Evolutionary conservation across 176 grass and related monocot genomes (phyloP).

Genomic region (Cenchrus purpureus): DNA sequence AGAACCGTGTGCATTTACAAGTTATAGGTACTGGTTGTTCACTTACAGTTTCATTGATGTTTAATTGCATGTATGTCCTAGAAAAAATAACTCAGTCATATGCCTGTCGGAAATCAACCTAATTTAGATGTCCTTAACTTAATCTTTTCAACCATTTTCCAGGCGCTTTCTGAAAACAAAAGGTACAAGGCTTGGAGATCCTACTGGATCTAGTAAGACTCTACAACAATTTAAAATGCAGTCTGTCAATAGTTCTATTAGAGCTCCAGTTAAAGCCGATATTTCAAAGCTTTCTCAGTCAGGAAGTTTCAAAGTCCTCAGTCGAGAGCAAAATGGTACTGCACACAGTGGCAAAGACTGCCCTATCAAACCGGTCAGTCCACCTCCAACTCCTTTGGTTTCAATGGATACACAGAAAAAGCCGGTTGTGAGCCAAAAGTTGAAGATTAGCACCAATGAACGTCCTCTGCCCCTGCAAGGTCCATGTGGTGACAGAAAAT

Average conservation of each 20-base stretch:
- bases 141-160: conserved; percentile 34
- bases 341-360: conserved; percentile 46
- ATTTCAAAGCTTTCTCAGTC: conserved; percentile 53
- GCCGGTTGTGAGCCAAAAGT: conserved; percentile 46
- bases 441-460: conserved; percentile 36
- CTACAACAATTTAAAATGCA: conserved; percentile 41
- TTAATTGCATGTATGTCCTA: background rate
- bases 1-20: background rate
- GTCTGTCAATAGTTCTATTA: conserved; percentile 36
- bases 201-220: conserved; percentile 47
- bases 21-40: background rate
- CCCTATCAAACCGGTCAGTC: conserved; percentile 40
- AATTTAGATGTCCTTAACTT: conserved; percentile 21
- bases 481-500: conserved; percentile 54
- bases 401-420: conserved; percentile 45
- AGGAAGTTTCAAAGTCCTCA: conserved; percentile 70
- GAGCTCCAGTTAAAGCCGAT: conserved; percentile 56
- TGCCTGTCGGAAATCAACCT: conserved; percentile 1
- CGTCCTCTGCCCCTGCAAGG: conserved; percentile 41
- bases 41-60: conserved; percentile 12
- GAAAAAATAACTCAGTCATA: background rate
- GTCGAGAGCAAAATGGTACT: conserved; percentile 54
- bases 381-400: conserved; percentile 38
- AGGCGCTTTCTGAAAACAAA: conserved; percentile 65
- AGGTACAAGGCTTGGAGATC: conserved; percentile 55